Base-by-base conservation (phyloP, 345 rosid genomes). In the Erucastrum elatum region DNA sequence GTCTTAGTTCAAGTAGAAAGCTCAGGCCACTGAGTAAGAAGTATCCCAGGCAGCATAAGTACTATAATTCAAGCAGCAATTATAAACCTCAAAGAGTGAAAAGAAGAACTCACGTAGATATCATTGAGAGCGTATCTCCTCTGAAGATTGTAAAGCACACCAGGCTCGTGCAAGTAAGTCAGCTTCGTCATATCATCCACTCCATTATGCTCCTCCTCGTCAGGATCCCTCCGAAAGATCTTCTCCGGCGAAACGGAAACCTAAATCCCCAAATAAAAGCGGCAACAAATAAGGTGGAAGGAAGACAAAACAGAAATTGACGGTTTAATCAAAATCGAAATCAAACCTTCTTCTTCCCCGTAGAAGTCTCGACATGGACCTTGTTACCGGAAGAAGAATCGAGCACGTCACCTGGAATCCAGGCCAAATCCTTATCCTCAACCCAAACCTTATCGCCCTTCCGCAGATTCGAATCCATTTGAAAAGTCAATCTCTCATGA, bases 121-220 rank as follows among this genome's bases (percentile, higher is more conserved):
- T 95, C 97, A 83, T 95, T 93, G 5, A 93, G 88, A 68, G 89
- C 90, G 27, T 93, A 93, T 93, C 98, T 85, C 76, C 97, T 87
- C 85, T 91, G 85, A 6, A 93, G 85, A 86, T 93, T 95, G 65
- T 85, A 90, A 81, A 93, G 98, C 74, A 95, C 99, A 75, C 92
- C 96, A 70, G 99, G 91, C 87, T 95, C 99, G 84, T 93, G 90
- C 92, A 95, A 91, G 84, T 94, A 90, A 11, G 97, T 83, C 78
- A 94, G 81, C 78, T 94, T 94, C 0, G 98, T 94, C 99, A 94
- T 94, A 83, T 94, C 99, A 81, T 95, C 99, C 9, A 95, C 98
- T 76, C 99, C 99, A 41, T 91, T 94, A 84, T 84, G 93, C 69
- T 93, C 97, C 58, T 91, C 98, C 65, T 94, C 97, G 3, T 88